These are phyloP conservation scores for Coelastrella sp. DNA, from an alignment of 139 green algal species.

Conservation along the genomic window DNA sequence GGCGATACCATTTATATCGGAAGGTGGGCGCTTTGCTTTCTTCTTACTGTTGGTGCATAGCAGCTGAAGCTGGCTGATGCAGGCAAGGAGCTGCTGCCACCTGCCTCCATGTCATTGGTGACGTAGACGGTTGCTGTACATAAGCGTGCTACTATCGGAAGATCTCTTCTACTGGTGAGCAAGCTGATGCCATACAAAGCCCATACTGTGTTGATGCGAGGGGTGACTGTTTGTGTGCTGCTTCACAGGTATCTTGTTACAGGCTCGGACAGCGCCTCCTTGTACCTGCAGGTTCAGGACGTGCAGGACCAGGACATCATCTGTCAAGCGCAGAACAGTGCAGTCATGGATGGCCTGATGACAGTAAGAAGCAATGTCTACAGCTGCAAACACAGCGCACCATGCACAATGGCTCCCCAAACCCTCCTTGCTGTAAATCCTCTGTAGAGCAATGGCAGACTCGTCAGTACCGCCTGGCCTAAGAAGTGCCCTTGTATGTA, in stretches of 20 bases:
- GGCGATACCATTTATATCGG: constrained; percentile 82
- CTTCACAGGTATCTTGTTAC: constrained; percentile 70
- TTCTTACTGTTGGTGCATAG: neutral
- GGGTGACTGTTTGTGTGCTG: neutral
- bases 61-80: neutral
- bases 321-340: constrained; percentile 70
- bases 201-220: neutral
- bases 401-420: too few relatives aligned
- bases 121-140: neutral
- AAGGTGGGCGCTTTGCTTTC: constrained; percentile 43
- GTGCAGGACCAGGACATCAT: constrained; percentile 69
- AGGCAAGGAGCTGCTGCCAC: too few relatives aligned
- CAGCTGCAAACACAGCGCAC: neutral
- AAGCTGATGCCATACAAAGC: too few relatives aligned
- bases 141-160: too few relatives aligned
- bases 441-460: too few relatives aligned
- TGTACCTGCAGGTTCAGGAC: constrained; percentile 73
- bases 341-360: constrained; percentile 79
- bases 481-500: too few relatives aligned
- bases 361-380: constrained; percentile 64
- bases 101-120: neutral
- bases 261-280: constrained; percentile 73
- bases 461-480: too few relatives aligned
- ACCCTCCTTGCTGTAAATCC: too few relatives aligned
- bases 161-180: too few relatives aligned